Percentiles rank a stretch among this genome's conserved stretches.
These are phyloP conservation scores for Hypoxylon lienhwacheense DNA, from an alignment of 495 filamentous ascomycete species.

Conservation along the genomic window DNA sequence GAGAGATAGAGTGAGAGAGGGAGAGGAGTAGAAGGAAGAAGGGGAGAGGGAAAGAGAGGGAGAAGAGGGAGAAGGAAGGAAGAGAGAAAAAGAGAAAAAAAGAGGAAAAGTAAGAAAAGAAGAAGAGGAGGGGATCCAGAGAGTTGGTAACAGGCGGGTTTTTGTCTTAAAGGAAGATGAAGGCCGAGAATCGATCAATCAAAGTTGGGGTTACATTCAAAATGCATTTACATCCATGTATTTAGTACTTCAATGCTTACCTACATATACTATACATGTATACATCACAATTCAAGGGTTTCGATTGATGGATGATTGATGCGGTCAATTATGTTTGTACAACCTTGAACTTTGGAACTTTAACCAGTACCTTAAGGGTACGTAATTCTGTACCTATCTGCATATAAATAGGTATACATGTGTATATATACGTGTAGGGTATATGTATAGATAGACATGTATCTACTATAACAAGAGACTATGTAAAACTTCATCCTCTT, in stretches of 20 bases:
- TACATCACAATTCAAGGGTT: neutral
- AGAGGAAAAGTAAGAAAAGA: conserved; percentile 13
- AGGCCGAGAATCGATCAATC: conserved; percentile 29
- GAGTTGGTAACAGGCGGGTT: conserved; percentile 36
- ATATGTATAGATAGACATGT: no score
- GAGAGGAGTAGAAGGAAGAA: neutral
- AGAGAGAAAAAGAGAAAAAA: conserved; percentile 17
- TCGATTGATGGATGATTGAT: neutral
- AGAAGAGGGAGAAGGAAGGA: neutral
- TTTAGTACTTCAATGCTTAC: neutral
- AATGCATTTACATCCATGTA: conserved; percentile 1
- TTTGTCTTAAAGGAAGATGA: conserved; percentile 32
- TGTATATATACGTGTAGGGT: no score
- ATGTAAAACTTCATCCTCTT: no score
- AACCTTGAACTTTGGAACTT: no score
- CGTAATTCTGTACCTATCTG: neutral
- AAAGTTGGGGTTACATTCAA: conserved; percentile 30
- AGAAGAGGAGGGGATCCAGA: conserved; percentile 39
- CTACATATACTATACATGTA: neutral
- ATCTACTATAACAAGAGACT: no score
- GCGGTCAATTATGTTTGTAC: no score
- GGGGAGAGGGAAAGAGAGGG: conserved; percentile 18
- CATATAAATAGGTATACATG: neutral
- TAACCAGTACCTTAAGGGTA: no score
- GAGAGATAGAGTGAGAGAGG: neutral